These are phyloP conservation scores for Brassica nigra DNA, from an alignment of 345 rosid genomes.

Conservation along the genomic window DNA sequence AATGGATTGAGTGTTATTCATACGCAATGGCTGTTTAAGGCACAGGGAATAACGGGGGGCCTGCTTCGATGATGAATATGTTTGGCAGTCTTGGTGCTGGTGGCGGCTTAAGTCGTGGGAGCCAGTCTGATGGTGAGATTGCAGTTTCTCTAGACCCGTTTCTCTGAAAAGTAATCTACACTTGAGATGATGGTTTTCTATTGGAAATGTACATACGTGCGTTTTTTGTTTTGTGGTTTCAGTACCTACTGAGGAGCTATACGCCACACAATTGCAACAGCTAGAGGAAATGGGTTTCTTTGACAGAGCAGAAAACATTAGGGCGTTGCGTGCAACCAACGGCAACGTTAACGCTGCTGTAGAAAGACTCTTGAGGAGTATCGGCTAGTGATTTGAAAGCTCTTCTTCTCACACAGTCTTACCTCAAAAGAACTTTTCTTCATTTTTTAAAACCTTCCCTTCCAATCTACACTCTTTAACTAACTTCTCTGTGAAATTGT, in stretches of 20 bases:
- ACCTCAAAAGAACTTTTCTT: neutral
- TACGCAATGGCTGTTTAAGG: conserved; percentile 30
- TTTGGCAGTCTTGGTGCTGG: conserved; percentile 80
- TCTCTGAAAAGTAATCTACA: neutral
- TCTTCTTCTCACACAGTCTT: neutral
- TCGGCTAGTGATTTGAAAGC: conserved; percentile 44
- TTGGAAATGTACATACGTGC: neutral
- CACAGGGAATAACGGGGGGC: conserved; percentile 42
- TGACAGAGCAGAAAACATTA: conserved; percentile 79
- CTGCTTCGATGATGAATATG: conserved; percentile 76
- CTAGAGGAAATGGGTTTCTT: conserved; percentile 85
- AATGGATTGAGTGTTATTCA: conserved; percentile 12
- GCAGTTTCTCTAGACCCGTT: neutral
- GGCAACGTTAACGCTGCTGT: conserved; percentile 91
- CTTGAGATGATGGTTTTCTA: neutral
- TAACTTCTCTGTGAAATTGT: neutral
- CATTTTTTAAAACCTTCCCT: neutral
- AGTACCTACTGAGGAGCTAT: conserved; percentile 85
- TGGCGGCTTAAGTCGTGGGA: conserved; percentile 48
- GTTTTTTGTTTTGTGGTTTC: conserved; percentile 1
- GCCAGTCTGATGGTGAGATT: conserved; percentile 57
- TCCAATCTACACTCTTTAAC: neutral
- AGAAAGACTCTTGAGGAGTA: conserved; percentile 81
- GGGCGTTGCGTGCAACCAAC: conserved; percentile 76
- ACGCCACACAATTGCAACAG: conserved; percentile 78